Evolutionary conservation across 2,329 filamentous ascomycete species (phyloP).

Genomic region (Podosphaera aphanis): DNA sequence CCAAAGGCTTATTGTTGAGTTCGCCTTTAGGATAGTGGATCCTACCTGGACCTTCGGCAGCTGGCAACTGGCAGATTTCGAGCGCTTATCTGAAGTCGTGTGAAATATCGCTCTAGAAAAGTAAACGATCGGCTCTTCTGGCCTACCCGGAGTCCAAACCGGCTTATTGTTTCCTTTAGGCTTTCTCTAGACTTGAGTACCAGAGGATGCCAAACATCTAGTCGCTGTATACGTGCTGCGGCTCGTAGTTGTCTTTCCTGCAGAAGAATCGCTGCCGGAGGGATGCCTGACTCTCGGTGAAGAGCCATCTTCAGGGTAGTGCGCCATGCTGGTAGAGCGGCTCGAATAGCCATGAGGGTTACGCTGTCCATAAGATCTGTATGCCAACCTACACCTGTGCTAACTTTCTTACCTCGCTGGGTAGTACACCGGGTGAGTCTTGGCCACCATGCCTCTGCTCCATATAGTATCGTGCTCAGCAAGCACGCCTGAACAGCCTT

Average conservation of each 20-base stretch:
- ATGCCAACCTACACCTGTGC: background rate
- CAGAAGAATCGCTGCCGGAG: background rate
- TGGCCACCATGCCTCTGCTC: background rate
- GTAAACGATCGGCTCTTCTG: background rate
- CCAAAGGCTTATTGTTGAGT: background rate
- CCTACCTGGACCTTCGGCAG: background rate
- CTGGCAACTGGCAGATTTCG: background rate
- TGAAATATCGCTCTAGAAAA: background rate
- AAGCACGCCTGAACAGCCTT: background rate
- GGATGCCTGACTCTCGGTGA: too few species aligned
- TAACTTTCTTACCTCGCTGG: background rate
- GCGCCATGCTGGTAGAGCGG: background rate
- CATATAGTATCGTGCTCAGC: background rate
- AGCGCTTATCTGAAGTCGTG: background rate
- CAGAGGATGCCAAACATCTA: background rate
- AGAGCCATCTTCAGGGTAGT: background rate
- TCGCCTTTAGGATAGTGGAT: background rate
- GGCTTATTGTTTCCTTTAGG: background rate
- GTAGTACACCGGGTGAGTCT: background rate
- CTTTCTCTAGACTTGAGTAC: background rate
- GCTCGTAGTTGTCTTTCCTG: background rate
- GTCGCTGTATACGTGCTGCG: background rate
- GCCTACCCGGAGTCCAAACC: background rate
- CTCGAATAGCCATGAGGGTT: background rate
- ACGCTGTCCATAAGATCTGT: background rate